A percentile compares a stretch with the other conserved stretches of the same genome.
phyloP scores from a whole-genome alignment of 176 grass and related monocot species.

The Aegilops sharonensis region DNA sequence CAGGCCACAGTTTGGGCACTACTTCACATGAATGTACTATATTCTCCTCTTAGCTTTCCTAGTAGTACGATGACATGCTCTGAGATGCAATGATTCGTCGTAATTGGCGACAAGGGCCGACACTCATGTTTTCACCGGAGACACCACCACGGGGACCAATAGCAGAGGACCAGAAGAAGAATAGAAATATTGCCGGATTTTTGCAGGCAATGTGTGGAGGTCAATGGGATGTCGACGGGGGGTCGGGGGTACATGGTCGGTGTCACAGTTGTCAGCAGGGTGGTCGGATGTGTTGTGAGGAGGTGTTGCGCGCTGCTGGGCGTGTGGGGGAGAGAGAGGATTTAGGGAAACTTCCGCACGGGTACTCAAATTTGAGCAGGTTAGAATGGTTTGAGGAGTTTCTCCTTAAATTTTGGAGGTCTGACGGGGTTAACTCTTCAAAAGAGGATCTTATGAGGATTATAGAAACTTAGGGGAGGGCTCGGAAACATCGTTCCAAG shows the following conservation, averaged over 20 bases:
- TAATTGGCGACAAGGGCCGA: no score
- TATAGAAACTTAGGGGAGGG: background rate
- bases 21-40: no score
- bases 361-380: background rate
- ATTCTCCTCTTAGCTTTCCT: no score
- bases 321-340: background rate
- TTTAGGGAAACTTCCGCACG: background rate
- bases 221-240: background rate
- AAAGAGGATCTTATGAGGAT: background rate
- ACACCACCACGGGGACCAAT: no score
- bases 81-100: no score
- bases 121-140: no score
- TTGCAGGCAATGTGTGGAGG: background rate
- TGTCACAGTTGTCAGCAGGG: rapidly evolving
- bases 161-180: background rate
- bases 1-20: no score
- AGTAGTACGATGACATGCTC: no score
- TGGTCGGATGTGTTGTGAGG: rapidly evolving
- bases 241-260: background rate
- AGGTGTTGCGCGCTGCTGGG: background rate
- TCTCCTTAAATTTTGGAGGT: background rate
- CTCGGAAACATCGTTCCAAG: background rate
- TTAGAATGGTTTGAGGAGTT: background rate
- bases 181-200: background rate
- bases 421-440: background rate